phyloP scores from a whole-genome alignment of 1,284 basidiomycete species.

The Prillingera fragicola region DNA sequence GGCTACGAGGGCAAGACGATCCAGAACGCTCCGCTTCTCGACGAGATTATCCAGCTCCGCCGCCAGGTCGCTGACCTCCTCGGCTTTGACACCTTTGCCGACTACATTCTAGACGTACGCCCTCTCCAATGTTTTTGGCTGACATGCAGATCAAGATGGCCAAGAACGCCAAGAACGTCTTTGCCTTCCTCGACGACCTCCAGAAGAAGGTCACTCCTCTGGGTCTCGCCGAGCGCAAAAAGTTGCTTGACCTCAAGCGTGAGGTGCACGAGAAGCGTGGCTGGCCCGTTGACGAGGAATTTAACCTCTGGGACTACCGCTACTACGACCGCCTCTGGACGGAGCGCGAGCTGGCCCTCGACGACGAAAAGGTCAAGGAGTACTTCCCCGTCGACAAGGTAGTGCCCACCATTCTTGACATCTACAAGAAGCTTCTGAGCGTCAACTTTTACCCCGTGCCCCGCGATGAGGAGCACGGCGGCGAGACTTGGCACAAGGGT shows the following conservation, averaged over 20 bases:
- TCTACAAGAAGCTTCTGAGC: constrained; percentile 18
- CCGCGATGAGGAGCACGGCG: constrained; percentile 10
- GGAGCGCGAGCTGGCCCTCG: constrained; percentile 17
- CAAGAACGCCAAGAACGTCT: constrained; percentile 17
- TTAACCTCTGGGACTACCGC: constrained; percentile 22
- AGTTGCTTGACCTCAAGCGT: constrained; percentile 17
- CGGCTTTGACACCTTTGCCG: constrained; percentile 16
- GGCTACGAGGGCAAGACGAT: constrained; percentile 18
- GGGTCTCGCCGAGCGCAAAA: constrained; percentile 15
- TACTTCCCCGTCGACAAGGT: constrained; percentile 23
- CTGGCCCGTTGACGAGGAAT: constrained; percentile 7
- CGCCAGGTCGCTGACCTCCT: constrained; percentile 16
- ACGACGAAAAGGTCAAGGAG: constrained; percentile 22
- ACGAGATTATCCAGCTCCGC: constrained; percentile 16
- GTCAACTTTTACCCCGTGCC: constrained; percentile 17
- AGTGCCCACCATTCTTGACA: constrained; percentile 20
- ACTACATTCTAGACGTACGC: constrained; percentile 20
- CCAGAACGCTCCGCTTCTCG: constrained; percentile 15
- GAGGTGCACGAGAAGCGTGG: constrained; percentile 13
- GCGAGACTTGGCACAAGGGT: constrained; percentile 17
- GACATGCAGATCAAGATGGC: constrained; percentile 18
- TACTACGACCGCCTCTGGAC: constrained; percentile 23
- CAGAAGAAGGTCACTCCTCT: constrained; percentile 15
- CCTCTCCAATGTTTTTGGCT: too few relatives aligned
- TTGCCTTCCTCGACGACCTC: constrained; percentile 17